Evolutionary conservation across 208 protist species (phyloP).

Genomic region (Endotrypanum monterogeii): DNA sequence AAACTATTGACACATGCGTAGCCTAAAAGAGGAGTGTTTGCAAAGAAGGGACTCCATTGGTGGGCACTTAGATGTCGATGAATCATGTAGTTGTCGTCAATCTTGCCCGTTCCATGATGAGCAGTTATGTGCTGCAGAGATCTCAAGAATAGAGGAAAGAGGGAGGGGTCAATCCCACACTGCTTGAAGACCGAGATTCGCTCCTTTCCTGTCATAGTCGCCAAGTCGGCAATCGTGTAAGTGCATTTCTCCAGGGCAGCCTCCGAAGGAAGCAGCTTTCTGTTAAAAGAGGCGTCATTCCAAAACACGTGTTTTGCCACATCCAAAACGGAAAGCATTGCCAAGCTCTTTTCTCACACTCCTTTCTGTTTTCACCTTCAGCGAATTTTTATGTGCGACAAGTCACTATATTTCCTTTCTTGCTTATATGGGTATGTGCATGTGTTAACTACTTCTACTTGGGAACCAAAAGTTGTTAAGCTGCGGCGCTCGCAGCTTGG

Average conservation of each 20-base stretch:
- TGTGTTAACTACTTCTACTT: not conserved
- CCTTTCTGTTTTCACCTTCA: not conserved
- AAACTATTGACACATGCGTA: constrained; percentile 63
- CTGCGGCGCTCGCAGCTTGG: not conserved
- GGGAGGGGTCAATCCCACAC: constrained; percentile 68
- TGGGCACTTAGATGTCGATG: constrained; percentile 75
- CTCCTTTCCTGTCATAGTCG: constrained; percentile 77
- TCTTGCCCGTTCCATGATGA: constrained; percentile 42
- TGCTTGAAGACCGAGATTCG: constrained; percentile 65
- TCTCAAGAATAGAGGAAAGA: constrained; percentile 80
- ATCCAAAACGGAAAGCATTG: constrained; percentile 73
- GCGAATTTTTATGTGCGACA: not conserved
- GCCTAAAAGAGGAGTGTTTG: constrained; percentile 55
- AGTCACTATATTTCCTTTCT: not conserved
- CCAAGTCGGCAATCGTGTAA: constrained; percentile 60
- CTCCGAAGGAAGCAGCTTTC: constrained; percentile 65
- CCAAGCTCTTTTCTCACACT: not conserved
- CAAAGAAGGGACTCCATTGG: constrained; percentile 57
- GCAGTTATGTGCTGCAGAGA: constrained; percentile 80
- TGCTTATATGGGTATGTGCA: not conserved
- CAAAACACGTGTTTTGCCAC: constrained; percentile 82
- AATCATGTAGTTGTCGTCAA: constrained; percentile 66
- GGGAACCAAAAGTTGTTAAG: not conserved
- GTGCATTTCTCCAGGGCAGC: constrained; percentile 59
- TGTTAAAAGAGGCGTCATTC: constrained; percentile 69